Percentiles rank a stretch among this genome's conserved stretches.
Conservation (phyloP, 2,329 filamentous ascomycete species). For the Aureobasidium zeae region DNA sequence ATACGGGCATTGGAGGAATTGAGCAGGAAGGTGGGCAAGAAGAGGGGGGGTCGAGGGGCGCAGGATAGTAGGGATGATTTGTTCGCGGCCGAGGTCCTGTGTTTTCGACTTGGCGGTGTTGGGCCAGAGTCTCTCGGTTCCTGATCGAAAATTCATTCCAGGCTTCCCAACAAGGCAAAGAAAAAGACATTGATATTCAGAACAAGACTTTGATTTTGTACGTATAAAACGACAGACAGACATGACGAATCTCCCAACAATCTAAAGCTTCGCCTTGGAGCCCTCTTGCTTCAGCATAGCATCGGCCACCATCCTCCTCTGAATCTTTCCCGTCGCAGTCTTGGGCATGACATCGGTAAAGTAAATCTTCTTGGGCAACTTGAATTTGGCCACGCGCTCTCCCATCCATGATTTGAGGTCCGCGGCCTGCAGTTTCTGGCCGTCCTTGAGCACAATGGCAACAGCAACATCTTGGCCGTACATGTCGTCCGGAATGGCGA, state of each 20-base stretch:
- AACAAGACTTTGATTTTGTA: no score
- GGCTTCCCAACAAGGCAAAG: no score
- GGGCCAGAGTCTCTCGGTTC: no score
- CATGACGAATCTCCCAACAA: neutral
- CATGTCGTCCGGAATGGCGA: constrained; percentile 71
- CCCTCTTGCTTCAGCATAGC: constrained; percentile 58
- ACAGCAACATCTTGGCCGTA: constrained; percentile 76
- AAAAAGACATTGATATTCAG: no score
- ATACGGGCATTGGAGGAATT: neutral
- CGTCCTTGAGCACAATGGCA: constrained; percentile 64
- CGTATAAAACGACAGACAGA: no score
- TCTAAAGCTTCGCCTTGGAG: constrained; percentile 17
- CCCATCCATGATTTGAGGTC: constrained; percentile 61
- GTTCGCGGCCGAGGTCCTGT: neutral
- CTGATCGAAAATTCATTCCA: no score
- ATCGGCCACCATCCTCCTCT: constrained; percentile 76
- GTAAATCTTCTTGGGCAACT: constrained; percentile 64
- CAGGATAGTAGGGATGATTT: constrained; percentile 9
- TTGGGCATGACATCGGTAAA: constrained; percentile 81
- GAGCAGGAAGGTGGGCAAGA: constrained; percentile 2
- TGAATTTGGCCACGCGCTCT: constrained; percentile 69
- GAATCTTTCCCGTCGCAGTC: constrained; percentile 85
- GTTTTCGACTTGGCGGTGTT: neutral
- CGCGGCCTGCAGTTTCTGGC: constrained; percentile 43
- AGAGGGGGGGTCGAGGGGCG: neutral